A percentile compares a stretch with the other conserved stretches of the same genome.
These are phyloP conservation scores for Magnolia sinica DNA, from an alignment of 164 flowering plant species.

Conservation along the genomic window DNA sequence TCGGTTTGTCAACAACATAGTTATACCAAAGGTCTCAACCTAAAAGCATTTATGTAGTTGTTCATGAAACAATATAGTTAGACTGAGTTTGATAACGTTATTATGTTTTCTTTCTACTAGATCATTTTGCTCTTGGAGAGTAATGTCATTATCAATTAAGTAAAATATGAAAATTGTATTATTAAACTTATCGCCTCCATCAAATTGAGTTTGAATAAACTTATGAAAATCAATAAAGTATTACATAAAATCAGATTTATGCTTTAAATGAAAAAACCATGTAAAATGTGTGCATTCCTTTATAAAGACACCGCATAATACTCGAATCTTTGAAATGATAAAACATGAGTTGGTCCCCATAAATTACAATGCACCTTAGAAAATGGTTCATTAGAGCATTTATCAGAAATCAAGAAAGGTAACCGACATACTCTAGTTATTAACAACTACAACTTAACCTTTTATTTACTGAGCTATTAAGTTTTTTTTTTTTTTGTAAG, in stretches of 20 bases:
- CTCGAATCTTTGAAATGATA: background rate
- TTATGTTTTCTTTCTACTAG: background rate
- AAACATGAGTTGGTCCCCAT: background rate
- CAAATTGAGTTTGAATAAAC: background rate
- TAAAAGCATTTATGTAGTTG: background rate
- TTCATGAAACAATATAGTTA: background rate
- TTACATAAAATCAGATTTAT: background rate
- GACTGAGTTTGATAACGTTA: background rate
- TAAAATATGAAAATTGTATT: background rate
- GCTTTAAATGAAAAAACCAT: background rate
- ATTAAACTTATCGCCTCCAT: background rate
- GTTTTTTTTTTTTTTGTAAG: too few relatives aligned
- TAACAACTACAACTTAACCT: background rate
- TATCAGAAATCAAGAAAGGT: background rate
- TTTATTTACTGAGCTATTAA: too few relatives aligned
- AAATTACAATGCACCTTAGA: background rate
- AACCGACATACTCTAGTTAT: background rate
- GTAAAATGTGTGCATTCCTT: background rate
- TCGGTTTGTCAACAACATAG: background rate
- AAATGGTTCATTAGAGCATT: background rate
- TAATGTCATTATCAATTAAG: background rate
- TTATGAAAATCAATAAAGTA: background rate
- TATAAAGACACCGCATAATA: background rate
- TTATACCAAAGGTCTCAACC: background rate
- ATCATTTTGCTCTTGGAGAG: background rate